Evolutionary conservation across 139 green algal species (phyloP), one percentile per base, ranked within the genome.

Genomic region (Chlorella sp.): DNA sequence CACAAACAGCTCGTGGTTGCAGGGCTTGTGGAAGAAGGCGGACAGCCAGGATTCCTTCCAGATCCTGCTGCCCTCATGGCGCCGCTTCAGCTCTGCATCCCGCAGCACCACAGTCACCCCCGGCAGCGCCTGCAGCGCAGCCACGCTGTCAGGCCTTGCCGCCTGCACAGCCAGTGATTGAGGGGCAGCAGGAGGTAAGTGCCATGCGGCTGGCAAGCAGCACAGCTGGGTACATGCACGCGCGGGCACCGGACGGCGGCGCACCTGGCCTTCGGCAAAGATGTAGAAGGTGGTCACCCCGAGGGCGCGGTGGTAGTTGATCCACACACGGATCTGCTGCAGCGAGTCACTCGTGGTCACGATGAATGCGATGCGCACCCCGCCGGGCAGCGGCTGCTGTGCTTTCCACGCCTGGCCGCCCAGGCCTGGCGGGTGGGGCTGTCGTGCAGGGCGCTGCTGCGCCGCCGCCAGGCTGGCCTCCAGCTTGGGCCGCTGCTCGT

Each of bases 1-100:
- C 69, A 97, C 94, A 91, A 97, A 97, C 7, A 97, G 94, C 88
- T 96, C 94, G 87, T 97, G 92, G 83, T 97, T 97, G 94, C 94
- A 97, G 16, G 94, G 94, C 80, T 95, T 94, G 89, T 97, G 91
- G 88, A 97, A 96, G 88, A 96, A 97, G 51, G 85, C 88, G 7
- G 92, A 86, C 46, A 97, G 90, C 94, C 94, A 97, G 3, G 89
- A 93, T 88, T 97, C 94, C 70, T 97, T 97, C 94, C 94, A 97
- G 58, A 95, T 91, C 7, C 94, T 54, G 82, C 87, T 90, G 44
- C 30, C 60, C 24, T 88, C 88, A 40, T 94, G 91, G 40, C 73
- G 64, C 41, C 85, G 34, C 36, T 89, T 74, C 44, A 95, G 83
- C 34, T 92, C 79, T 38, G 87, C 86, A 43, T 93, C 84, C 6